These are phyloP conservation scores for Backusella morwellensis DNA, from an alignment of 192 early-diverging fungal genomes.

Conservation along the genomic window DNA sequence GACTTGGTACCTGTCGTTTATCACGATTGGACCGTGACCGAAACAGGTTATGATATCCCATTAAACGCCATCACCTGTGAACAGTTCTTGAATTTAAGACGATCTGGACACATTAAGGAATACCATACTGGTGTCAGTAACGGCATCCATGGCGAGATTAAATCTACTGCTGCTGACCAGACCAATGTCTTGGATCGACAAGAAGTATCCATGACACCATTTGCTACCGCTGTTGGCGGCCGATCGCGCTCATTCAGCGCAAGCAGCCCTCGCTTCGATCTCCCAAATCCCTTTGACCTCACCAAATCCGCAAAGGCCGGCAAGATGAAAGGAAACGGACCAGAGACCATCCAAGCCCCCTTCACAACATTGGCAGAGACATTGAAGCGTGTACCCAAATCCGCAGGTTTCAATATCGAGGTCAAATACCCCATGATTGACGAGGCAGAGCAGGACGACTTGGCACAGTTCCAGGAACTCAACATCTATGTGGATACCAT, in stretches of 20 bases:
- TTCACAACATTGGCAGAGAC: conserved; percentile 83
- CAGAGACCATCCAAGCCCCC: conserved; percentile 77
- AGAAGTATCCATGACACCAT: background rate
- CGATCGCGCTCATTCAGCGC: conserved; percentile 49
- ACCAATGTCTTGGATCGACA: background rate
- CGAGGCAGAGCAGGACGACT: conserved; percentile 75
- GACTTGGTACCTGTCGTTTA: conserved; percentile 86
- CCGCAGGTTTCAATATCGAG: conserved; percentile 91
- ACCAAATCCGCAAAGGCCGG: conserved; percentile 28
- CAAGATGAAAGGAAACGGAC: conserved; percentile 74
- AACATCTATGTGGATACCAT: conserved; percentile 88
- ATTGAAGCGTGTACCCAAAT: conserved; percentile 68
- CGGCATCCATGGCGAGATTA: conserved; percentile 21
- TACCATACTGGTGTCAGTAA: conserved; percentile 35
- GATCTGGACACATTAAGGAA: conserved; percentile 40
- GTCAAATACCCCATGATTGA: conserved; percentile 94
- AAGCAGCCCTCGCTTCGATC: background rate
- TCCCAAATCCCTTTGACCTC: background rate
- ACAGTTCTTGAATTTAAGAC: conserved; percentile 65
- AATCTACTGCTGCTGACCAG: conserved; percentile 15
- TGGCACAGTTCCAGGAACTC: conserved; percentile 70
- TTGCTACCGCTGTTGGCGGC: background rate
- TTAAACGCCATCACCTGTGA: conserved; percentile 63
- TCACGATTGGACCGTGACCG: conserved; percentile 89
- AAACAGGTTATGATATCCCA: conserved; percentile 66